Conservation (phyloP, 2,329 filamentous ascomycete genomes). For the Aspergillus novofumigatus region DNA sequence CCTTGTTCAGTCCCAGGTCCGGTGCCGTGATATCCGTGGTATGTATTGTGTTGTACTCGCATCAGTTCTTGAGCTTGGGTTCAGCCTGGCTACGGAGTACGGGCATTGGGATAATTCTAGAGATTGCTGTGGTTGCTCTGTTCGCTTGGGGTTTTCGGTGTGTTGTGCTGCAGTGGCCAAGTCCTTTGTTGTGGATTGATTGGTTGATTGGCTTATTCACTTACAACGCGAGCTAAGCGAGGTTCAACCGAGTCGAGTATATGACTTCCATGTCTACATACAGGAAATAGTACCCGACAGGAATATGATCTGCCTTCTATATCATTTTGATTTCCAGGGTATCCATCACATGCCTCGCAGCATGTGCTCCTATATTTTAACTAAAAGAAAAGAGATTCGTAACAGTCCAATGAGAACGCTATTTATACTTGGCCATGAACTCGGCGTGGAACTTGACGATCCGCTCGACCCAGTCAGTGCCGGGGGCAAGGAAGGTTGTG, state of each 20-base stretch:
- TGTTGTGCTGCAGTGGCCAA: not conserved
- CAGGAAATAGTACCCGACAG: too few relatives aligned
- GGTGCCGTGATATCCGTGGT: too few relatives aligned
- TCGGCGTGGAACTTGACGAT: constrained; percentile 87
- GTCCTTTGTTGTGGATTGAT: not conserved
- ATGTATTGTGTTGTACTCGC: too few relatives aligned
- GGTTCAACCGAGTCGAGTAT: too few relatives aligned
- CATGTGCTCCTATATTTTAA: not conserved
- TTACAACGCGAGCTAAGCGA: not conserved
- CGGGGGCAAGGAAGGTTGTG: constrained; percentile 93
- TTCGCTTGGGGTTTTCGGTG: not conserved
- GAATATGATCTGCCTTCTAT: not conserved
- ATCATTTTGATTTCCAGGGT: not conserved
- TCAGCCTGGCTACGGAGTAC: too few relatives aligned
- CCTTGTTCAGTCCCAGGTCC: too few relatives aligned
- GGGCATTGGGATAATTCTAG: too few relatives aligned
- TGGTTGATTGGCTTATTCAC: too few relatives aligned
- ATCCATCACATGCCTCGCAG: not conserved
- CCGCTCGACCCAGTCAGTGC: constrained; percentile 86
- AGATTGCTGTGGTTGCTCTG: not conserved
- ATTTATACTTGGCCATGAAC: constrained; percentile 75
- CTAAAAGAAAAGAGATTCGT: not conserved
- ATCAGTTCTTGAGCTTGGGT: too few relatives aligned
- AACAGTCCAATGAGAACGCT: not conserved
- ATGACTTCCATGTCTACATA: not conserved